A percentile compares a stretch with the other conserved stretches of the same genome.
phyloP scores from a whole-genome alignment of 805 yeast genomes.

The Yamadazyma paraphyllophila region DNA sequence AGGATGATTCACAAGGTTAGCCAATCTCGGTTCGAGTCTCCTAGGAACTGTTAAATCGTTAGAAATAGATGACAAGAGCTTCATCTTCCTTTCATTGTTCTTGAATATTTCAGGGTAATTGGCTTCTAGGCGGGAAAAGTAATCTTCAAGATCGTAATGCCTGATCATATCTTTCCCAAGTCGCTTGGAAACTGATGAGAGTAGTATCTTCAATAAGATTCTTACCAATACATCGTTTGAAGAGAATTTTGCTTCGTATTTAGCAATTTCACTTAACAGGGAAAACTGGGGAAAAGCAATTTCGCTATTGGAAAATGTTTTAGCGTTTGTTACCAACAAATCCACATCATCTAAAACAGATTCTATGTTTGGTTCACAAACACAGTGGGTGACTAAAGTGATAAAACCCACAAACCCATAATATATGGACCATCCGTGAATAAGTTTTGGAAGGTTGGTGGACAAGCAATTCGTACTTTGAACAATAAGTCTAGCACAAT shows the following conservation, averaged over 20 bases:
- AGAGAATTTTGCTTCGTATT: constrained; percentile 13
- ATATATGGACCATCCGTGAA: constrained; percentile 19
- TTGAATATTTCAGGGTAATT: constrained; percentile 20
- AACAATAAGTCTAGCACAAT: constrained; percentile 28
- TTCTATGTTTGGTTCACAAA: constrained; percentile 16
- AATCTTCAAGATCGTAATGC: constrained; percentile 18
- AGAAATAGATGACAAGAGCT: background rate
- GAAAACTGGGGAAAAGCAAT: background rate
- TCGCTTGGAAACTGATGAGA: constrained; percentile 17
- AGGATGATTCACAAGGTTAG: constrained; percentile 1
- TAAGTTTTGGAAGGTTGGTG: constrained; percentile 15
- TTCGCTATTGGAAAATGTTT: constrained; percentile 12
- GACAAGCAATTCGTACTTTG: constrained; percentile 16
- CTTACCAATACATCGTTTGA: constrained; percentile 20
- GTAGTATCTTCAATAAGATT: constrained; percentile 22
- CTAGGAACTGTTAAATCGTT: background rate
- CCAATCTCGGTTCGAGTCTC: constrained; percentile 3
- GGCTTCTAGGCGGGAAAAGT: constrained; percentile 17
- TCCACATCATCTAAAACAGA: constrained; percentile 17
- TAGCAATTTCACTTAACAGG: background rate
- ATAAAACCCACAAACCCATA: constrained; percentile 25
- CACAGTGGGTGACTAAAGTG: constrained; percentile 22
- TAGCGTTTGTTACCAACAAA: constrained; percentile 21
- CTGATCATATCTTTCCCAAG: constrained; percentile 14
- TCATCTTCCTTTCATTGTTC: constrained; percentile 1